Percentiles rank a stretch among this genome's conserved stretches.
phyloP scores from a whole-genome alignment of 2,329 filamentous ascomycete species.

The Phoma herbarum region DNA sequence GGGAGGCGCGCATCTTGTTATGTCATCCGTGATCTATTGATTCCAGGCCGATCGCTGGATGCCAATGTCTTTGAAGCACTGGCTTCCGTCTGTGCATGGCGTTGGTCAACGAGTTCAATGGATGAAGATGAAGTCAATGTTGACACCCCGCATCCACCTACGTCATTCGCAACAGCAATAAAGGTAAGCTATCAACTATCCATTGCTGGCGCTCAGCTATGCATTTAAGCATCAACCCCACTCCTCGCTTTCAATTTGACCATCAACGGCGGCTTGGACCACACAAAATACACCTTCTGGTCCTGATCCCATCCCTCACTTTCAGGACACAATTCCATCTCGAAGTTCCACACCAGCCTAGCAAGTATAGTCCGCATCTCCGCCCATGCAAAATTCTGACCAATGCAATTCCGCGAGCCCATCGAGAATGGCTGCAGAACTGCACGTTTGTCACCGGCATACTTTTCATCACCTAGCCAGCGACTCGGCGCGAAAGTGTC shows the following conservation, averaged over 20 bases:
- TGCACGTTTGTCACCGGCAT: slow-evolving; percentile 44
- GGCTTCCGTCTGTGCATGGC: no score
- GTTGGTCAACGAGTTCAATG: no score
- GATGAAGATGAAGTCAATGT: no score
- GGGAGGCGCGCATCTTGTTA: not conserved
- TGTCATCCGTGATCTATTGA: no score
- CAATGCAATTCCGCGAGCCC: slow-evolving; percentile 38
- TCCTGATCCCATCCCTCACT: not conserved
- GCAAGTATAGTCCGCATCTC: not conserved
- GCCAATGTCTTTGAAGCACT: no score
- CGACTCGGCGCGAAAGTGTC: slow-evolving; percentile 42
- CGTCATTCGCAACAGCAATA: not conserved
- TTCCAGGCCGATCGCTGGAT: no score
- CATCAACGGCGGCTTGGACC: not conserved
- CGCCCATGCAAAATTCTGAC: slow-evolving; percentile 29
- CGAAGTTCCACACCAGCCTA: not conserved
- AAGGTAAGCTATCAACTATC: not conserved
- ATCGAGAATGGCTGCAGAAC: slow-evolving; percentile 40
- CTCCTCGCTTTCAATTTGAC: not conserved
- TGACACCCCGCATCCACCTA: not conserved
- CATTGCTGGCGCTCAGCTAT: not conserved
- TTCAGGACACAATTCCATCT: not conserved
- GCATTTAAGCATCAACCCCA: not conserved
- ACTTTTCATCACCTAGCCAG: slow-evolving; percentile 51
- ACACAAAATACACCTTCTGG: not conserved